A percentile compares a stretch with the other conserved stretches of the same genome.
Conservation (phyloP, 164 flowering plant genomes). For the Litsea cubeba region DNA sequence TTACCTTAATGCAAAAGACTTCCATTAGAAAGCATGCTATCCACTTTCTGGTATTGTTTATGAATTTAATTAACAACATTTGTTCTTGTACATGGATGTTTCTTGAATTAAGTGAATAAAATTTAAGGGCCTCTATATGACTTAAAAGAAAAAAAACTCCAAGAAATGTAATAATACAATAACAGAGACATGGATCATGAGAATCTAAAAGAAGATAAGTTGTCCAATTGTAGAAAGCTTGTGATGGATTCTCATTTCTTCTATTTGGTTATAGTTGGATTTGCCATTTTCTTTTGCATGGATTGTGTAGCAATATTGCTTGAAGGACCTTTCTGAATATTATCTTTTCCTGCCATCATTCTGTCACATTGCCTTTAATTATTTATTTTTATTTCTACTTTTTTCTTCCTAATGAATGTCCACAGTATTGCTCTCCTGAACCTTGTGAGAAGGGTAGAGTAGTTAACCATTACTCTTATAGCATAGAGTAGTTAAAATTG, state of each 20-base stretch:
- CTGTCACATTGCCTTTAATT: neutral
- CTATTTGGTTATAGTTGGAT: too few species aligned
- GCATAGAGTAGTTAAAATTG: constrained; percentile 1
- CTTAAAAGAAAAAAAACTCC: too few species aligned
- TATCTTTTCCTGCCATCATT: neutral
- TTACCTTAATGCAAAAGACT: neutral
- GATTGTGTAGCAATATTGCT: too few species aligned
- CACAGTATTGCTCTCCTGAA: neutral
- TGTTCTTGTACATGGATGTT: neutral
- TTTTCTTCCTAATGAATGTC: neutral
- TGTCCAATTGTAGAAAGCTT: too few species aligned
- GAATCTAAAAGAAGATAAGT: too few species aligned
- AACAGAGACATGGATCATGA: too few species aligned
- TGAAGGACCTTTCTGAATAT: too few species aligned
- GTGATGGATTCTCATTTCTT: too few species aligned
- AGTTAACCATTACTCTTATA: neutral
- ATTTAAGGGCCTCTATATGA: too few species aligned
- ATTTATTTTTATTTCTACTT: neutral
- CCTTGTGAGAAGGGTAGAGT: neutral
- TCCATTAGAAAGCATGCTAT: neutral
- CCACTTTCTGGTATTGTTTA: neutral
- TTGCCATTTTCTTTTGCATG: too few species aligned
- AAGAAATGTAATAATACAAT: too few species aligned
- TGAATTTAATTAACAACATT: neutral
- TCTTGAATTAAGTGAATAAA: neutral